phyloP scores from a whole-genome alignment of 805 yeast genomes.

The Yamadazyma phyllophila region DNA sequence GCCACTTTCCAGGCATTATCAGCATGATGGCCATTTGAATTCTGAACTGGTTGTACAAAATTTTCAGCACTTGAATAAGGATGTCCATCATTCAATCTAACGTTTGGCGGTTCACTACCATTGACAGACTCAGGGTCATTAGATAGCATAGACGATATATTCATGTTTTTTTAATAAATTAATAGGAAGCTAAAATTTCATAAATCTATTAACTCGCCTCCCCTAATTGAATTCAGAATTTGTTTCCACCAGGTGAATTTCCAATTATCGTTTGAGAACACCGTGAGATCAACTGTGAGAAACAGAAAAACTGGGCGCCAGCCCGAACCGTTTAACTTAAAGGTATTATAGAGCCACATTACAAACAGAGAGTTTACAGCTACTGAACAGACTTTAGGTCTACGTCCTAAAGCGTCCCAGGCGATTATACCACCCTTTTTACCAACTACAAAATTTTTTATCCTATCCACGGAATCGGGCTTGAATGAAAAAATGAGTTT shows the following conservation, averaged over 20 bases:
- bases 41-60: not conserved
- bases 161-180: conserved; percentile 19
- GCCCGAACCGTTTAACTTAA: not conserved
- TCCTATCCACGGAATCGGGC: not conserved
- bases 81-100: not conserved
- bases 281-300: conserved; percentile 7
- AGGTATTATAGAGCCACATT: not conserved
- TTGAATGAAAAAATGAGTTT: not conserved
- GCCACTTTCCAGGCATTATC: not conserved
- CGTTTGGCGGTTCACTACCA: not conserved
- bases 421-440: not conserved
- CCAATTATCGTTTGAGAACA: conserved; percentile 7
- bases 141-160: conserved; percentile 37
- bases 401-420: not conserved
- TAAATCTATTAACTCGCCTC: conserved; percentile 6
- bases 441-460: not conserved
- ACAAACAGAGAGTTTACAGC: not conserved
- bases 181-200: conserved; percentile 1
- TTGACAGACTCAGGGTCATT: conserved; percentile 17
- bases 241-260: conserved; percentile 4
- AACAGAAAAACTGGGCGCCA: conserved; percentile 5
- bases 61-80: not conserved
- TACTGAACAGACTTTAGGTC: too few relatives aligned
- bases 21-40: not conserved
- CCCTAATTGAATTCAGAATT: conserved; percentile 5